phyloP scores from a whole-genome alignment of 1,284 basidiomycete genomes.

The Rhodotorula sp. region DNA sequence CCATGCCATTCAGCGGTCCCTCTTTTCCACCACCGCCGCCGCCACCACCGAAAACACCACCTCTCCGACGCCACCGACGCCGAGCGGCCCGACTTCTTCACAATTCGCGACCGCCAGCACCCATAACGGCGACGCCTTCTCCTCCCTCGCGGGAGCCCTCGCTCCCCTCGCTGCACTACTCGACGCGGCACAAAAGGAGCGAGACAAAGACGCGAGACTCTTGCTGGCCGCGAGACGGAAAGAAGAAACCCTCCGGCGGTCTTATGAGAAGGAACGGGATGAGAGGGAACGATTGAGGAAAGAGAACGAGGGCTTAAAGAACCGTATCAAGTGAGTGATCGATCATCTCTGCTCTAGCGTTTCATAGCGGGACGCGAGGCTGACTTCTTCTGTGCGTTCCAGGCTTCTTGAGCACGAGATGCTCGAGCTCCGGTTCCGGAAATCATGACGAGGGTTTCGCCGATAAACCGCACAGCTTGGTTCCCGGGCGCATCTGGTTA shows the following conservation, averaged over 20 bases:
- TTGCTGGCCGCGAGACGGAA: slow-evolving; percentile 13
- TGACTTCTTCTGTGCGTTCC: not conserved
- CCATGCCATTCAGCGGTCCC: slow-evolving; percentile 14
- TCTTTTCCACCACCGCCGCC: slow-evolving; percentile 9
- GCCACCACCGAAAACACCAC: not conserved
- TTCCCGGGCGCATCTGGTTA: too few species aligned
- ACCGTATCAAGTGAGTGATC: slow-evolving; percentile 11
- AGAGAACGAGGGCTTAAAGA: slow-evolving; percentile 10
- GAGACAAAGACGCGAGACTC: slow-evolving; percentile 13
- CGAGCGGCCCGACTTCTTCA: not conserved
- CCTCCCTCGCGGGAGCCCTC: not conserved
- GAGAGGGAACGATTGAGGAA: not conserved
- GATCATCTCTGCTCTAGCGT: not conserved
- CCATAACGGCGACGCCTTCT: not conserved
- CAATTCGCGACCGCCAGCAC: not conserved
- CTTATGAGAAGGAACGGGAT: slow-evolving; percentile 2
- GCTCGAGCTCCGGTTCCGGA: not conserved
- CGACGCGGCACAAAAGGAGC: slow-evolving; percentile 6
- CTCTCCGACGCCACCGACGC: not conserved
- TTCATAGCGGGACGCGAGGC: not conserved
- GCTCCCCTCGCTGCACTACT: not conserved
- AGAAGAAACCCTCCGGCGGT: slow-evolving; percentile 11
- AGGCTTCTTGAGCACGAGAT: slow-evolving; percentile 19
- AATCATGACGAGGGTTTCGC: too few species aligned
- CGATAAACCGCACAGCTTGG: too few species aligned